A percentile compares a stretch with the other conserved stretches of the same genome.
Evolutionary conservation across 345 rosid species (phyloP).

Genomic region (Limnanthes douglasii): DNA sequence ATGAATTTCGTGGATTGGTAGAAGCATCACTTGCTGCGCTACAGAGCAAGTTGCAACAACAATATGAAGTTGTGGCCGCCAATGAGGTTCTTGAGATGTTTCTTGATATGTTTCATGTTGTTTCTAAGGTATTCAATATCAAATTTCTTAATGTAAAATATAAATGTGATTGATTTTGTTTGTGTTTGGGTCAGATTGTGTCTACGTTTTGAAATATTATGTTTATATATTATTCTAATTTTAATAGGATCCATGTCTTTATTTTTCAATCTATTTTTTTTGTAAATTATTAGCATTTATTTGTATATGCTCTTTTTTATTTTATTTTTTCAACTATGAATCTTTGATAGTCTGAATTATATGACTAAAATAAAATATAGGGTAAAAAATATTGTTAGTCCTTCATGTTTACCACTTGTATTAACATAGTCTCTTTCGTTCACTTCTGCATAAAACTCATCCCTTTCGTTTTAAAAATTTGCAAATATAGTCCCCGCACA

Average conservation of each 20-base stretch:
- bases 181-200: background rate
- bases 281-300: background rate
- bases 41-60: conserved; percentile 66
- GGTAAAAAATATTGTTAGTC: too few species aligned
- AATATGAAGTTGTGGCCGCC: conserved; percentile 83
- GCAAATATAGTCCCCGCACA: too few species aligned
- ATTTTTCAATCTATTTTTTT: background rate
- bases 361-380: too few species aligned
- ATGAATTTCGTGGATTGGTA: conserved; percentile 57
- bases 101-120: conserved; percentile 90
- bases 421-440: too few species aligned
- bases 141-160: background rate
- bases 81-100: conserved; percentile 77
- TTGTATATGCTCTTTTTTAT: too few species aligned
- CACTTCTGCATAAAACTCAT: too few species aligned
- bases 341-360: too few species aligned
- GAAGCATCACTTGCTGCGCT: conserved; percentile 54
- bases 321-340: too few species aligned
- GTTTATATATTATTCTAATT: too few species aligned
- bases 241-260: background rate
- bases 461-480: too few species aligned
- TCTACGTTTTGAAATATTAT: too few species aligned
- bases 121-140: conserved; percentile 54
- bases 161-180: background rate
- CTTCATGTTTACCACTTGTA: too few species aligned